Base-by-base conservation (phyloP, 345 rosid genomes). In the Hypericum androsaemum region DNA sequence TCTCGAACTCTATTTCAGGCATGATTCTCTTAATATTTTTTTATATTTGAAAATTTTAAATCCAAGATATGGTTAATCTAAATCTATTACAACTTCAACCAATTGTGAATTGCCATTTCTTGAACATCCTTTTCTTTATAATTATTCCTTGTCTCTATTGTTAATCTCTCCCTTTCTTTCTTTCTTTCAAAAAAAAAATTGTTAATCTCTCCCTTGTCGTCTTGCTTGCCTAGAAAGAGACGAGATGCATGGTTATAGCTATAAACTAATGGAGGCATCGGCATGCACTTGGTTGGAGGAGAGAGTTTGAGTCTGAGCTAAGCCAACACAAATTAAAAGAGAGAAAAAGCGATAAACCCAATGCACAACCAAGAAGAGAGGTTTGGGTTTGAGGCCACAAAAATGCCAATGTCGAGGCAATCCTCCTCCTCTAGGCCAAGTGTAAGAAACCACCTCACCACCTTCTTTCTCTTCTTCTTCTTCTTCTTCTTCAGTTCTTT, bases 351-450 rank as follows among this genome's bases (percentile, higher is more conserved):
- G 57, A 65, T 73, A 77, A 73, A 66, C 83, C 76, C 79, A 68
- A 70, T 79, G 82, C 82, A 74, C 58, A 66, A 73, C 70, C 78
- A 61, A 59, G 74, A 74, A 64, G 71, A n/a, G 53, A 58, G 61
- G 70, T 77, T 75, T 74, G 84, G 78, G 67, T 76, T 76, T 80
- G 94, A 77, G 74, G 71, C 64, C 32, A 4, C 1, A 22, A 62
- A 73, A 60, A 64, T 64, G 61, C 53, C 68, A 53, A 63, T 60
- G 81, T 71, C 70, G 71, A 74, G 83, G 66, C 68, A 64, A 54
- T 52, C 66, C 70, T 63, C 50, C 65, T 63, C 50, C 59, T 50
- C 59, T 55, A 47, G 53, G 53, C 39, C 47, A 63, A 46, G 38
- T 43, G 46, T 58, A 59, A 16, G 59, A 57, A 50, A 63, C 56